Evolutionary conservation across 352 stramenopile genomes (phyloP).

Genomic region (Phytophthora cactorum): DNA sequence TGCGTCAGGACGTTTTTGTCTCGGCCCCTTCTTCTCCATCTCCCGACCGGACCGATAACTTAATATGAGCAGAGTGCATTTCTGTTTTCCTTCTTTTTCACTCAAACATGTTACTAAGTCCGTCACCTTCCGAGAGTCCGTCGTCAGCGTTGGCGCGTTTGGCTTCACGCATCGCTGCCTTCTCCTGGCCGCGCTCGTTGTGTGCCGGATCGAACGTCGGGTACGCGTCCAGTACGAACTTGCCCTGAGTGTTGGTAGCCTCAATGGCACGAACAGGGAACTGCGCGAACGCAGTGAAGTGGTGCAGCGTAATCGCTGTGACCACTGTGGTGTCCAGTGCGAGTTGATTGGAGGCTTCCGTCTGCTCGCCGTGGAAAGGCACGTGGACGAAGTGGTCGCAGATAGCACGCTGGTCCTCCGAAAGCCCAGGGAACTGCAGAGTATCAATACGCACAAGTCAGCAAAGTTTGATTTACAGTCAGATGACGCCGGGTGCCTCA

Average conservation of each 20-base stretch:
- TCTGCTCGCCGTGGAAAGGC: constrained; percentile 55
- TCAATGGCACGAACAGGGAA: constrained; percentile 70
- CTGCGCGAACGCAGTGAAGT: constrained; percentile 67
- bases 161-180: constrained; percentile 53
- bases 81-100: constrained; percentile 30
- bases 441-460: constrained; percentile 7
- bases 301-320: constrained; percentile 66
- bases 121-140: constrained; percentile 45
- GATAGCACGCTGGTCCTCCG: constrained; percentile 62
- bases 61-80: constrained; percentile 41
- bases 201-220: constrained; percentile 47
- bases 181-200: constrained; percentile 41
- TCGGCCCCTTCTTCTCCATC: constrained; percentile 28
- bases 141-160: constrained; percentile 53
- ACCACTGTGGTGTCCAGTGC: constrained; percentile 72
- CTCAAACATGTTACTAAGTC: constrained; percentile 56
- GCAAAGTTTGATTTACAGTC: neutral
- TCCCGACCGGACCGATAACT: constrained; percentile 37
- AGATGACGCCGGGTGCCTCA: constrained; percentile 5
- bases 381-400: constrained; percentile 77
- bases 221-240: constrained; percentile 77
- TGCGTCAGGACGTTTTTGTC: constrained; percentile 25
- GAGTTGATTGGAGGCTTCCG: constrained; percentile 37
- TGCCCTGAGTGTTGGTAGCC: constrained; percentile 70
- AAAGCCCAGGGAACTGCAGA: constrained; percentile 52